Conservation (phyloP, 371 early-diverging fungal genomes). For the Syncephalastrum racemosum region DNA sequence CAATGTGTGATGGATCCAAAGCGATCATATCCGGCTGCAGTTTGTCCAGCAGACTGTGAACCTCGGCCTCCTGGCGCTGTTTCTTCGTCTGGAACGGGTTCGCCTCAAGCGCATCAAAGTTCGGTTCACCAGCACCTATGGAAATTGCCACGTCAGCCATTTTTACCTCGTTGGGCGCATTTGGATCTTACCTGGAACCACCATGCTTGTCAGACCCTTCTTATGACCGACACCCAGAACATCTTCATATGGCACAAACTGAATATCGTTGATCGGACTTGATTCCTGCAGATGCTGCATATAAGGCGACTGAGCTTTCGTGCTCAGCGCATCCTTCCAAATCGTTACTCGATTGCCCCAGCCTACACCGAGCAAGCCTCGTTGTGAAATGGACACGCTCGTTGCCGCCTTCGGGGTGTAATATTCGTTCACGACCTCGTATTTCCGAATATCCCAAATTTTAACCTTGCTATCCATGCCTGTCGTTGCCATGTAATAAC, state of each 20-base stretch:
- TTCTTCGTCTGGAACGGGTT: slow-evolving; percentile 94
- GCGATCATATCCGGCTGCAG: slow-evolving; percentile 87
- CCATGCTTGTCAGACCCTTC: slow-evolving; percentile 79
- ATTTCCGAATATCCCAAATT: slow-evolving; percentile 96
- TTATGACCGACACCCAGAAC: slow-evolving; percentile 91
- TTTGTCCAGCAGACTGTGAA: slow-evolving; percentile 91
- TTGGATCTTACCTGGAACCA: slow-evolving; percentile 79
- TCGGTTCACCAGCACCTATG: slow-evolving; percentile 89
- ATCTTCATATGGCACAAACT: slow-evolving; percentile 98
- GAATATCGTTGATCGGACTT: slow-evolving; percentile 55
- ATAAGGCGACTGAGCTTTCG: slow-evolving; percentile 82
- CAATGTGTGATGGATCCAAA: slow-evolving; percentile 77
- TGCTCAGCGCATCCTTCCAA: slow-evolving; percentile 87
- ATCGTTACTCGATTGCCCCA: slow-evolving; percentile 76
- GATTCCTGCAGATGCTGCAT: slow-evolving; percentile 80
- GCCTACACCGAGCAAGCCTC: slow-evolving; percentile 84
- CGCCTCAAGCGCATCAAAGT: slow-evolving; percentile 93
- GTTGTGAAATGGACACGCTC: slow-evolving; percentile 81
- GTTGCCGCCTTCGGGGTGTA: slow-evolving; percentile 74
- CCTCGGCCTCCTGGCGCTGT: slow-evolving; percentile 93
- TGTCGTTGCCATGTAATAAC: slow-evolving; percentile 91
- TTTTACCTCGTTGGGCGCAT: neutral
- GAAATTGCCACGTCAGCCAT: neutral
- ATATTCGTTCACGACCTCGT: slow-evolving; percentile 80
- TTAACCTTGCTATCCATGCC: slow-evolving; percentile 92